Evolutionary conservation across 352 stramenopile genomes (phyloP).

Genomic region (Bremia lactucae): DNA sequence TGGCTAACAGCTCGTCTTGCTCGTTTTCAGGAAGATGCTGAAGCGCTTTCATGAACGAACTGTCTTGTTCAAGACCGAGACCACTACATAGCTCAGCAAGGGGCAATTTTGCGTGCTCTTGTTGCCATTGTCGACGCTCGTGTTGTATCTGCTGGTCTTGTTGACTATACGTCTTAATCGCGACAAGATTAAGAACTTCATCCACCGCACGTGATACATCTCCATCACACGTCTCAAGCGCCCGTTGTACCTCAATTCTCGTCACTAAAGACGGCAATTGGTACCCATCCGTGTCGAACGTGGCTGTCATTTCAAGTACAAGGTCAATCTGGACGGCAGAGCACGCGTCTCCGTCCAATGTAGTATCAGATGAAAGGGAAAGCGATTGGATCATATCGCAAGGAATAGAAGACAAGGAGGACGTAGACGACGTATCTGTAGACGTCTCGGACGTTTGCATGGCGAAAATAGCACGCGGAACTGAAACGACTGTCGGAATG

Average conservation of each 20-base stretch:
- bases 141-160: slow-evolving; percentile 27
- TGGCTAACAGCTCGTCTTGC: slow-evolving; percentile 26
- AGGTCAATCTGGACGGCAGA: slow-evolving; percentile 21
- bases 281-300: slow-evolving; percentile 29
- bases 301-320: slow-evolving; percentile 40
- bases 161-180: slow-evolving; percentile 30
- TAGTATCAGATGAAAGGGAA: not conserved
- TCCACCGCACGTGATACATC: slow-evolving; percentile 46
- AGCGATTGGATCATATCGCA: slow-evolving; percentile 6
- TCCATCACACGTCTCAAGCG: slow-evolving; percentile 22
- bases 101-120: slow-evolving; percentile 25
- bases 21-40: slow-evolving; percentile 35
- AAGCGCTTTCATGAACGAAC: slow-evolving; percentile 39
- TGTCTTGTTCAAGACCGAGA: slow-evolving; percentile 38
- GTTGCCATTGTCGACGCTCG: not conserved
- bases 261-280: slow-evolving; percentile 25
- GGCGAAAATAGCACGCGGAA: not conserved
- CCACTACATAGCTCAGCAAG: slow-evolving; percentile 44
- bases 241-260: slow-evolving; percentile 23
- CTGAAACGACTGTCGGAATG: not conserved
- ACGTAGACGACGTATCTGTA: not conserved
- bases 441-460: slow-evolving; percentile 4
- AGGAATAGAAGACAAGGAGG: slow-evolving; percentile 11
- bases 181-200: slow-evolving; percentile 48
- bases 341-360: not conserved